phyloP scores from a whole-genome alignment of 2,329 filamentous ascomycete genomes.

The Zelopaecilomyces penicillatus region DNA sequence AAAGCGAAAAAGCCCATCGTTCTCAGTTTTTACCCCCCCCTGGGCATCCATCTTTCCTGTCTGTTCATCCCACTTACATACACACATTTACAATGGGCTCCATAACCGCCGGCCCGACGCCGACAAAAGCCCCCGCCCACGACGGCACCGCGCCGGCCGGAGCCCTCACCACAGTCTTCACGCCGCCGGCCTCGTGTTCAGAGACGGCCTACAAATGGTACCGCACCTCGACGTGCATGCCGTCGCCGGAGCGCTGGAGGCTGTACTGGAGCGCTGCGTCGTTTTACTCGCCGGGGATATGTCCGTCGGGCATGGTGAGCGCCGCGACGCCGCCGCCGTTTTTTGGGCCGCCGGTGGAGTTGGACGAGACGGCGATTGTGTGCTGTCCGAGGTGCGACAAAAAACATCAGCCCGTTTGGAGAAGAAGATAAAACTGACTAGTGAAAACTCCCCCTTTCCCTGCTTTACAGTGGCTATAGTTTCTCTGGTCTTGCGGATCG shows the following conservation, averaged over 20 bases:
- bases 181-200: not conserved
- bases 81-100: not conserved
- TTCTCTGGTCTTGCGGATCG: not conserved
- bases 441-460: too few species aligned
- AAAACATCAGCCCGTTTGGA: too few species aligned
- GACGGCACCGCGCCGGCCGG: not conserved
- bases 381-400: not conserved
- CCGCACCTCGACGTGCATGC: not conserved
- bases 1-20: too few species aligned
- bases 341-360: not conserved
- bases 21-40: too few species aligned
- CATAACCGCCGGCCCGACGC: not conserved
- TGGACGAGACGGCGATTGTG: not conserved
- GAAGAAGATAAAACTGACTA: too few species aligned
- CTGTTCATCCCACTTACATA: not conserved
- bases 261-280: not conserved
- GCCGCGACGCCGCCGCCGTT: not conserved
- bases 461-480: not conserved
- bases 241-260: not conserved
- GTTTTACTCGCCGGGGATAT: conserved; percentile 1
- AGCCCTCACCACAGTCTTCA: not conserved
- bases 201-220: not conserved
- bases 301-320: conserved; percentile 1
- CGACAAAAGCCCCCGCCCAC: not conserved
- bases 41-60: not conserved